Base-by-base conservation (phyloP, 257 asterid genomes). In the Verbascum thapsus region DNA sequence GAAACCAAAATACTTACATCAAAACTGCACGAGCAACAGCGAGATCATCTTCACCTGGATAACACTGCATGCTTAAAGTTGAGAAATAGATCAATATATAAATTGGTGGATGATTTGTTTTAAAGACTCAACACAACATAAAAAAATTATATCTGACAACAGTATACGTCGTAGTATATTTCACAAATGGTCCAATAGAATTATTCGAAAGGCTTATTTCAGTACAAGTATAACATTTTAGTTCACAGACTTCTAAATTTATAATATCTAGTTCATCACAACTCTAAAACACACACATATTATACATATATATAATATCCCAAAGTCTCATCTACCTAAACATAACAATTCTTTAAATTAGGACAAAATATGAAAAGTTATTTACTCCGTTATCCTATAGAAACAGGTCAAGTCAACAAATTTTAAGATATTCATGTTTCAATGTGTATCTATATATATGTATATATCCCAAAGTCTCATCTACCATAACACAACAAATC, bases 1-100 rank as follows among this genome's bases (percentile, higher is more conserved):
- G 34, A 41, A 30, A 51, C 59, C 42, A 68, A 63, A 50, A 15
- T 41, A 80, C 97, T 85, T 81, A 92, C 99, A 92, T 87, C 73
- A 89, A 83, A 74, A 80, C 79, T 57, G 95, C 97, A 53, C 96
- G 86, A 18, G 86, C 97, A 78, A 92, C 80, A 52, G 97, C 95
- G 73, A 87, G 73, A 81, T 92, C 99, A 60, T 84, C 99, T 83
- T 92, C 99, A 67, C 97, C 97, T 3, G 99, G 97, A 71, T 92
- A 92, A 80, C 99, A 92, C 99, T 92, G 91, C 84, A 82, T 67
- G 43, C 59, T 42, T 10, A 64, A 60, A 65, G 65, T 39, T 47
- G 54, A 39, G 53, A 61, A 68, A 69, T 20, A 69, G 61, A 56
- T 54, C 34, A 37, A 63, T 38, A 18, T 13, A 23, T 51, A 66